A percentile compares a stretch with the other conserved stretches of the same genome.
These are phyloP conservation scores for Rosa persica DNA, from an alignment of 306 rosid species.

Conservation along the genomic window DNA sequence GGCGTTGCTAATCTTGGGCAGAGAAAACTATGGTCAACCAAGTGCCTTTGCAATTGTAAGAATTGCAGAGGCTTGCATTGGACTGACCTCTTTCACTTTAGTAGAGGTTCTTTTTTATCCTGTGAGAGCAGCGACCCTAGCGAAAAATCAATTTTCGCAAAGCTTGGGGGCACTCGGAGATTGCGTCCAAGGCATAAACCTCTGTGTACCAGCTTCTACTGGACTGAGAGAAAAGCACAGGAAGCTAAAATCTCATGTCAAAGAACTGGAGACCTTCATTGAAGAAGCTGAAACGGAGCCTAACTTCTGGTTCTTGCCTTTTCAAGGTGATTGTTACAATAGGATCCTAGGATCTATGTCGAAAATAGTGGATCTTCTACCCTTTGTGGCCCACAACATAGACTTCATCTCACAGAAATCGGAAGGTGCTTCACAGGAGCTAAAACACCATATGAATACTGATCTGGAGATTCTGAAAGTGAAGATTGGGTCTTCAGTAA, in stretches of 20 bases:
- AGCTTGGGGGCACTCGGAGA: conserved; percentile 46
- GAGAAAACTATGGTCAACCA: conserved; percentile 56
- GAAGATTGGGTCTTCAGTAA: conserved; percentile 37
- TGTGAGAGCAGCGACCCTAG: conserved; percentile 64
- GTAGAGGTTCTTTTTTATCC: conserved; percentile 56
- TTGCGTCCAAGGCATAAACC: conserved; percentile 38
- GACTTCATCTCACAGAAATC: conserved; percentile 36
- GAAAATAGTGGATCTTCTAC: conserved; percentile 43
- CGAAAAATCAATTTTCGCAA: conserved; percentile 53
- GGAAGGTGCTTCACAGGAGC: conserved; percentile 18
- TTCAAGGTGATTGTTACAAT: conserved; percentile 44
- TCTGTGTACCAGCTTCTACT: conserved; percentile 24
- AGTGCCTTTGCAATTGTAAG: conserved; percentile 65
- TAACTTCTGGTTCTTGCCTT: conserved; percentile 76
- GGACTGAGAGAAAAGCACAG: conserved; percentile 38
- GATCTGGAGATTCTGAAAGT: conserved; percentile 43
- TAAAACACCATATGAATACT: conserved; percentile 33
- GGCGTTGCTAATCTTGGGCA: conserved; percentile 72
- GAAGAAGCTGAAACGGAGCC: conserved; percentile 72
- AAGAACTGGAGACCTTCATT: conserved; percentile 42
- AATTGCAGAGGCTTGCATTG: conserved; percentile 61
- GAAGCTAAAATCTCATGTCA: conserved; percentile 42
- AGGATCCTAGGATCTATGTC: conserved; percentile 53
- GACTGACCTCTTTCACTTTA: conserved; percentile 52
- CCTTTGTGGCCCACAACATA: conserved; percentile 34